These are phyloP conservation scores for Funneliformis caledonium DNA, from an alignment of 371 early-diverging fungal genomes.

Conservation along the genomic window DNA sequence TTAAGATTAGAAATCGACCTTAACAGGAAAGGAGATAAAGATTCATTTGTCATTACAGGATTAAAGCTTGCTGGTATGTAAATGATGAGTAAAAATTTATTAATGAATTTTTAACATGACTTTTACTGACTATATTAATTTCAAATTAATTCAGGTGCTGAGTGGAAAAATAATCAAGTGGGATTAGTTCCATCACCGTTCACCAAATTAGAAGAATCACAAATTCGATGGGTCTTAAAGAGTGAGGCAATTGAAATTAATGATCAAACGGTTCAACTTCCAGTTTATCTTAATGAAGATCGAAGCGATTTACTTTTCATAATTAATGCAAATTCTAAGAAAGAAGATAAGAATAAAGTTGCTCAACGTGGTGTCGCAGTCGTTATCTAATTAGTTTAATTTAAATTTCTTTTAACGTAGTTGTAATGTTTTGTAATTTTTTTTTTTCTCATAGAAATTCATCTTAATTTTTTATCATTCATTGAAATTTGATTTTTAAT, in stretches of 20 bases:
- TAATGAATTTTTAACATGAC: not conserved
- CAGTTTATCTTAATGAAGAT: conserved; percentile 87
- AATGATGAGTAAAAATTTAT: not conserved
- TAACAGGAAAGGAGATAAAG: conserved; percentile 41
- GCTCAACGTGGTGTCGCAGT: conserved; percentile 82
- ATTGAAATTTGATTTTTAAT: no score
- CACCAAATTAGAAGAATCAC: conserved; percentile 52
- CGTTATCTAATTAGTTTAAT: conserved; percentile 46
- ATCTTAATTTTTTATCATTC: no score
- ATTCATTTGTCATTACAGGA: conserved; percentile 46
- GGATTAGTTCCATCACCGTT: conserved; percentile 56
- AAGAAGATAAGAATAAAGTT: conserved; percentile 53
- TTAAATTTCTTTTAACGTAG: no score
- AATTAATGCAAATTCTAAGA: conserved; percentile 55
- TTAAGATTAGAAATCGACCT: conserved; percentile 61
- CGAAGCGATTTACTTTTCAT: conserved; percentile 78
- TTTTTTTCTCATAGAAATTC: no score
- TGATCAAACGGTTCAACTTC: conserved; percentile 54
- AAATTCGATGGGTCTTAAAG: conserved; percentile 58
- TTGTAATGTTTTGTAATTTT: no score
- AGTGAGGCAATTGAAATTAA: conserved; percentile 37
- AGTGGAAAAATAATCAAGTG: conserved; percentile 58
- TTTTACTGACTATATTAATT: not conserved
- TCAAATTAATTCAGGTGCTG: conserved; percentile 69
- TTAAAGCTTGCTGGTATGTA: conserved; percentile 16